Evolutionary conservation across 345 rosid species (phyloP).

Genomic region (Noccaea bulbosa): DNA sequence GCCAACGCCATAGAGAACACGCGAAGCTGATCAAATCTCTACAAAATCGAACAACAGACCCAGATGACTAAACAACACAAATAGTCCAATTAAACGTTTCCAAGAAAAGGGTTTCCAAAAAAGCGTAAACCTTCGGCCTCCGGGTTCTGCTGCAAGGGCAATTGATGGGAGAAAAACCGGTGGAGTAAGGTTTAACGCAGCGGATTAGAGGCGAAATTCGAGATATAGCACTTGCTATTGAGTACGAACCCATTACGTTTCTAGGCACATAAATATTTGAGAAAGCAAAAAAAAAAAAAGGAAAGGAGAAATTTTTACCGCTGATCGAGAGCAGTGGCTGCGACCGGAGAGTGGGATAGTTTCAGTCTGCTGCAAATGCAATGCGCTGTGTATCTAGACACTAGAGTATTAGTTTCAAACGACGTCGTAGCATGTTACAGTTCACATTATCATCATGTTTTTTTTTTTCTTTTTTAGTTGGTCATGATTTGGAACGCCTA

Average conservation of each 20-base stretch:
- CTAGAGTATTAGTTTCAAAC: not conserved
- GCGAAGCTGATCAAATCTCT: conserved; percentile 52
- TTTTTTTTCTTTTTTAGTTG: no score
- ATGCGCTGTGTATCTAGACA: conserved; percentile 2
- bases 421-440: conserved; percentile 10
- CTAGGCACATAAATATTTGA: conserved; percentile 6
- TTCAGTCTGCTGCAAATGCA: not conserved
- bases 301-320: conserved; percentile 36
- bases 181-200: conserved; percentile 31
- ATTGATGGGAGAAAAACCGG: conserved; percentile 17
- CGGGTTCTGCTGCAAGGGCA: conserved; percentile 1
- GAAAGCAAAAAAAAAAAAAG: no score
- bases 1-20: conserved; percentile 83
- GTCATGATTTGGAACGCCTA: no score
- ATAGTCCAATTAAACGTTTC: not conserved
- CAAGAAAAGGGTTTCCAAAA: not conserved
- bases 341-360: not conserved
- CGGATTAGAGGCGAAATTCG: conserved; percentile 38
- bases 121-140: conserved; percentile 35
- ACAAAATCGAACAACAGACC: conserved; percentile 40
- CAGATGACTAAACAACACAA: conserved; percentile 23
- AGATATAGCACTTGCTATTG: conserved; percentile 36
- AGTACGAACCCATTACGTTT: conserved; percentile 29
- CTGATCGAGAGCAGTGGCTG: conserved; percentile 15
- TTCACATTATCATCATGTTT: no score